Base-by-base conservation (phyloP, 2,329 filamentous ascomycete species). In the Alternaria brassicae region DNA sequence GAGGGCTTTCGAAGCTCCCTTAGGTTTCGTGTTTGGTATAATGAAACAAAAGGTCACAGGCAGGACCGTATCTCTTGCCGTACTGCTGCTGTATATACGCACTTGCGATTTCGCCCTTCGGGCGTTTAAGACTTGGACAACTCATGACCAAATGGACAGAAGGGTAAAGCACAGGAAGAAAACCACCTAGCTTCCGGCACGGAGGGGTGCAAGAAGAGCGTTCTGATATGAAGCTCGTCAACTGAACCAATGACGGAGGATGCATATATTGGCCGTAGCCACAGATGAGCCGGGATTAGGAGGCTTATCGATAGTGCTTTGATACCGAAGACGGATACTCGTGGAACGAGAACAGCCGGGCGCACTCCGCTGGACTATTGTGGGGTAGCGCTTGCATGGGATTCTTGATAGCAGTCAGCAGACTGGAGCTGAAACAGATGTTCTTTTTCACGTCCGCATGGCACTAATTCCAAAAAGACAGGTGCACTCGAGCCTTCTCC, bases 241-340 rank as follows among this genome's bases (percentile, higher is more conserved):
- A 42, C 42, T 23, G 28, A 45, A 42, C 69, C 65, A 72, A 70
- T 70, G 42, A 54, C 25, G 15, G 12, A 6, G 6, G 13, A 5
- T 3, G 19, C 3, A 42, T 62, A 67, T 39, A 71, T 68, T 69
- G 56, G 15, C 47, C 59, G 58, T 62, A 62, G 67, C 62, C 39
- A 17, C 53, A 37, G 63, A 48, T 68, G 66, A 67, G 58, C 56
- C 51, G 39, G 56, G 53, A 56, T 61, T 44, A 48, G 34, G 32
- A 50, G 45, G 49, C 63, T 64, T 68, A 68, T 69, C 62, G 70
- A 73, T 72, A 72, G 64, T 68, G 63, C 39, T 55, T 61, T 61
- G 66, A 67, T 67, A 66, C 69, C 65, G 60, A 60, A 10, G 56
- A 41, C 50, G 48, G 48, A 44, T 34, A 56, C 47, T 55, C 40